phyloP scores from a whole-genome alignment of 805 yeast species.

The Huiozyma naganishii region DNA sequence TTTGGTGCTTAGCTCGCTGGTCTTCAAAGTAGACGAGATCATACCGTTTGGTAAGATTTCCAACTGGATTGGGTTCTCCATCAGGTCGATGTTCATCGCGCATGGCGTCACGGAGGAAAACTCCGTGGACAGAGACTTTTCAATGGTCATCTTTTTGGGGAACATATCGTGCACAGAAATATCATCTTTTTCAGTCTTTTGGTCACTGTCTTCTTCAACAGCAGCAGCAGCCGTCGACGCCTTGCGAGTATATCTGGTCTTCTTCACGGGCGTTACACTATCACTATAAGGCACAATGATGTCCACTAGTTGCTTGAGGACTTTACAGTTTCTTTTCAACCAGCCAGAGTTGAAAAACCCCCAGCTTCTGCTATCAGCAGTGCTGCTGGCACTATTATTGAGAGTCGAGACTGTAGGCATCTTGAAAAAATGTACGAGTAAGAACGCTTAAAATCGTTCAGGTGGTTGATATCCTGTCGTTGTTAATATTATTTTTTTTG shows the following conservation, averaged over 20 bases:
- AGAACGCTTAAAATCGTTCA: neutral
- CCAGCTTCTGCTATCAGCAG: neutral
- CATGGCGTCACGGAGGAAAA: slow-evolving; percentile 21
- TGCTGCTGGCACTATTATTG: neutral
- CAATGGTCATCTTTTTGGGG: slow-evolving; percentile 19
- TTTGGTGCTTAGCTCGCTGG: neutral
- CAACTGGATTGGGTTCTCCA: slow-evolving; percentile 17
- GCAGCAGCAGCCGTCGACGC: neutral
- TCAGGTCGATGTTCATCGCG: slow-evolving; percentile 16
- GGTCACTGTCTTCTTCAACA: neutral
- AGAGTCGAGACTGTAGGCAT: neutral
- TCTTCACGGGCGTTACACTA: neutral
- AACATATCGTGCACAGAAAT: slow-evolving; percentile 7
- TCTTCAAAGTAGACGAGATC: slow-evolving; percentile 6
- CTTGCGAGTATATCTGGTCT: neutral
- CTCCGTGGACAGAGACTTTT: slow-evolving; percentile 6
- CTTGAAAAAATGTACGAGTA: neutral
- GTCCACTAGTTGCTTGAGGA: slow-evolving; percentile 9
- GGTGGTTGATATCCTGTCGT: neutral
- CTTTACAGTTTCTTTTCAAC: slow-evolving; percentile 1
- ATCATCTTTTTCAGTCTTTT: neutral
- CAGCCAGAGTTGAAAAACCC: neutral
- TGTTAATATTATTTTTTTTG: neutral
- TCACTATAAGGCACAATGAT: slow-evolving; percentile 4
- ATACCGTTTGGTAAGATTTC: slow-evolving; percentile 16